These are phyloP conservation scores for Ilex aquifolium DNA, from an alignment of 257 asterid genomes.

Conservation along the genomic window DNA sequence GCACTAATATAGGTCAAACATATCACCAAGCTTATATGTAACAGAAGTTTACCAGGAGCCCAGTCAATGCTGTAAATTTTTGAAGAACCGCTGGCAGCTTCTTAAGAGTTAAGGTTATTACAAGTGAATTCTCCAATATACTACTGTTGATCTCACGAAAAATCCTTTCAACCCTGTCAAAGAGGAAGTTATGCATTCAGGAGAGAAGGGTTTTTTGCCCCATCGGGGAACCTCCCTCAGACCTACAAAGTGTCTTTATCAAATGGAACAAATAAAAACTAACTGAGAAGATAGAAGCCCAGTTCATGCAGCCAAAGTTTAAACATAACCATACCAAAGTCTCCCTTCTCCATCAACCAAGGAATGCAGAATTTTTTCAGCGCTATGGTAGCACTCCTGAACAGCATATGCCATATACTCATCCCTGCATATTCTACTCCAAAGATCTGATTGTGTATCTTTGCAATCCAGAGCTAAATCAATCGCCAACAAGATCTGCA, in stretches of 20 bases:
- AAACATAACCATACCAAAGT: constrained; percentile 55
- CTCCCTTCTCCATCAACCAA: constrained; percentile 96
- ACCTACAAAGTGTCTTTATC: not conserved
- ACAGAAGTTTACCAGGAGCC: constrained; percentile 67
- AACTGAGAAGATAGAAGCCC: not conserved
- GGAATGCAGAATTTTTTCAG: constrained; percentile 80
- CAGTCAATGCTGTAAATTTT: constrained; percentile 90
- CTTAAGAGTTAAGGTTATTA: constrained; percentile 60
- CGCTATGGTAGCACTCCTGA: constrained; percentile 85
- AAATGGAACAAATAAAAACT: not conserved
- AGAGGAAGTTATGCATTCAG: not conserved
- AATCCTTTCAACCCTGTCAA: constrained; percentile 87
- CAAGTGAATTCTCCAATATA: constrained; percentile 76
- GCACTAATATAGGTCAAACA: no score
- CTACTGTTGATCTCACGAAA: constrained; percentile 88
- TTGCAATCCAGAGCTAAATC: constrained; percentile 98
- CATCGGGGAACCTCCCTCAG: no score
- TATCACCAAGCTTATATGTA: not conserved
- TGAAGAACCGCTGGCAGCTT: constrained; percentile 80
- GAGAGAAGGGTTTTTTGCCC: no score
- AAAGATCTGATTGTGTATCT: constrained; percentile 84
- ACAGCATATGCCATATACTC: constrained; percentile 99
- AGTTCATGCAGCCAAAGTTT: constrained; percentile 6
- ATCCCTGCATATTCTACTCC: constrained; percentile 87
- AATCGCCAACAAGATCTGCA: constrained; percentile 84